Conservation (phyloP, 2,329 filamentous ascomycete genomes). For the Emmonsia crescens region DNA sequence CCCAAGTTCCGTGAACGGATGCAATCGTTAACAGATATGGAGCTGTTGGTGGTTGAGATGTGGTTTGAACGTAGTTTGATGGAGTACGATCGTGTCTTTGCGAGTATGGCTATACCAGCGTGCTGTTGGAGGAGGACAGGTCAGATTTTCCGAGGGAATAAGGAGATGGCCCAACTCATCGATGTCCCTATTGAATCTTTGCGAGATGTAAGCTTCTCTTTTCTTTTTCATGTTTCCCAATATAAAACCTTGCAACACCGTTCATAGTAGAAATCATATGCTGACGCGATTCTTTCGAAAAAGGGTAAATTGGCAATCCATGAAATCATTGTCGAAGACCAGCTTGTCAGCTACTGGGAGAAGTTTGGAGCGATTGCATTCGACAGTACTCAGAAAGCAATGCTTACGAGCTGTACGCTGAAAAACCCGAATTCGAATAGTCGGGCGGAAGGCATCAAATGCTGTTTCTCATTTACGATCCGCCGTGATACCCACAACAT, state of each 20-base stretch:
- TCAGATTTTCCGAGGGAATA: constrained; percentile 94
- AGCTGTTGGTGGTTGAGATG: constrained; percentile 93
- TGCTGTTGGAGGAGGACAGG: constrained; percentile 96
- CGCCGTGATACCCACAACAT: constrained; percentile 90
- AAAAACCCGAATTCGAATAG: constrained; percentile 67
- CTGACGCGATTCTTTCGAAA: neutral
- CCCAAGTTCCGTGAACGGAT: constrained; percentile 95
- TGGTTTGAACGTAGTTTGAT: constrained; percentile 96
- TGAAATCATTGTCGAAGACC: constrained; percentile 90
- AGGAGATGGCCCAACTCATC: constrained; percentile 96
- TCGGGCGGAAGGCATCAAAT: constrained; percentile 66
- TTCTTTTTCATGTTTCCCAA: constrained; percentile 1
- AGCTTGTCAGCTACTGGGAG: constrained; percentile 95
- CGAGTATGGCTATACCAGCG: constrained; percentile 95
- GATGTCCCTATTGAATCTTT: constrained; percentile 83
- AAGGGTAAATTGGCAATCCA: constrained; percentile 91
- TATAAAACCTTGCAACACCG: neutral
- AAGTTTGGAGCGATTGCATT: constrained; percentile 98
- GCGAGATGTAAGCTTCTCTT: constrained; percentile 60
- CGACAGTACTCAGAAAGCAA: constrained; percentile 84
- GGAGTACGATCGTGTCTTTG: constrained; percentile 97
- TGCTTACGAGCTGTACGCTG: constrained; percentile 83
- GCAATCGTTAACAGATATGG: constrained; percentile 81
- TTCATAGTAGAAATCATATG: neutral
- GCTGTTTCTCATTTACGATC: constrained; percentile 97